Evolutionary conservation across 805 yeast species (phyloP).

Genomic region (Lachancea sp.): DNA sequence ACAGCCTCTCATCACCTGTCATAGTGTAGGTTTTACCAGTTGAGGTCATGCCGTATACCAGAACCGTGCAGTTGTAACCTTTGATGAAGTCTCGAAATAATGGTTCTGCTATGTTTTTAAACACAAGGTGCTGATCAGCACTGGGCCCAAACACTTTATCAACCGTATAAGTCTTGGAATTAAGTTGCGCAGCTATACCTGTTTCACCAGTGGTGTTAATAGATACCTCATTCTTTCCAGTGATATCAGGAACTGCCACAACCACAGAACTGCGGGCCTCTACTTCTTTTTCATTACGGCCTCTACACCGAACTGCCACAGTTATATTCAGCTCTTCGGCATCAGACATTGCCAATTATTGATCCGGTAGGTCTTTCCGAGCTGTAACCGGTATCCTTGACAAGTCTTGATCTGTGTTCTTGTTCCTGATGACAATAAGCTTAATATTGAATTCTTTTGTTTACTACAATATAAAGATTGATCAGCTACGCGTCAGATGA

Average conservation of each 20-base stretch:
- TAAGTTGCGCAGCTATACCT: slow-evolving; percentile 37
- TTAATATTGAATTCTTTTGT: too few species aligned
- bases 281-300: slow-evolving; percentile 53
- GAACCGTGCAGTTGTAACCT: slow-evolving; percentile 75
- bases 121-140: slow-evolving; percentile 64
- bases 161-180: slow-evolving; percentile 56
- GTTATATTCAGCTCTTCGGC: slow-evolving; percentile 43
- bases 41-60: slow-evolving; percentile 91
- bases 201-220: slow-evolving; percentile 38
- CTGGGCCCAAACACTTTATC: slow-evolving; percentile 82
- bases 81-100: slow-evolving; percentile 59
- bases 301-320: slow-evolving; percentile 60
- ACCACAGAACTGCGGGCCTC: slow-evolving; percentile 54
- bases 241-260: slow-evolving; percentile 44
- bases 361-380: too few species aligned
- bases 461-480: too few species aligned
- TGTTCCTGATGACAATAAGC: too few species aligned
- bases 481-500: too few species aligned
- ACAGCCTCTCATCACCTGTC: slow-evolving; percentile 57
- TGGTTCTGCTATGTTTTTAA: slow-evolving; percentile 59
- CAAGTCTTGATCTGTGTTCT: too few species aligned
- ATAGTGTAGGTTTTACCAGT: slow-evolving; percentile 79
- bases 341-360: slow-evolving; percentile 7
- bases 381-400: too few species aligned
- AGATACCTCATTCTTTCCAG: slow-evolving; percentile 42